These are phyloP conservation scores for Clohesyomyces aquaticus DNA, from an alignment of 495 filamentous ascomycete genomes.

Conservation along the genomic window DNA sequence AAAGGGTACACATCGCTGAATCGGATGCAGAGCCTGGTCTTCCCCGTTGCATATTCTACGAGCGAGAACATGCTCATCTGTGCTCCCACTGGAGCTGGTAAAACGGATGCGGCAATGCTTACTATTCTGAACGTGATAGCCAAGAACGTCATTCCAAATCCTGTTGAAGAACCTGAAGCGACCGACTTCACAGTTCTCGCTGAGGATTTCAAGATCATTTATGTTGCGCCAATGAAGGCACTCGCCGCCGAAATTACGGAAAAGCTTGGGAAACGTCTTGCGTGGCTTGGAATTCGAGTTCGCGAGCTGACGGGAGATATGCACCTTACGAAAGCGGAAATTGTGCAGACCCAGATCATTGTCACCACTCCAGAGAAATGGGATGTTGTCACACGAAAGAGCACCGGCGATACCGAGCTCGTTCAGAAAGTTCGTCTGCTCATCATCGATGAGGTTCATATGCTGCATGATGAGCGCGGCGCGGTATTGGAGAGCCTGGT, in stretches of 20 bases:
- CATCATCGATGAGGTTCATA: slow-evolving; percentile 99
- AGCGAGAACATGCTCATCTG: slow-evolving; percentile 99
- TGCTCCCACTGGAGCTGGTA: slow-evolving; percentile 96
- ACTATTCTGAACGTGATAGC: slow-evolving; percentile 86
- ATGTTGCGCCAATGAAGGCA: slow-evolving; percentile 98
- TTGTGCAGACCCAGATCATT: slow-evolving; percentile 93
- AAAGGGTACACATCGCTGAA: slow-evolving; percentile 92
- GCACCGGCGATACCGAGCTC: slow-evolving; percentile 94
- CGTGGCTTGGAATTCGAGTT: slow-evolving; percentile 86
- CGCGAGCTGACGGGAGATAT: slow-evolving; percentile 97
- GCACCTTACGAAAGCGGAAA: slow-evolving; percentile 97
- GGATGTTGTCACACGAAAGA: slow-evolving; percentile 97
- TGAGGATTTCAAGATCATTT: slow-evolving; percentile 97
- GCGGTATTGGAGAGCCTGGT: slow-evolving; percentile 95
- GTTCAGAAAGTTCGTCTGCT: slow-evolving; percentile 95
- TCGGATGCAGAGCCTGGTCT: slow-evolving; percentile 96
- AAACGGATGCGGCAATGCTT: slow-evolving; percentile 98
- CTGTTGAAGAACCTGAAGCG: slow-evolving; percentile 70
- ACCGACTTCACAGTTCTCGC: slow-evolving; percentile 75
- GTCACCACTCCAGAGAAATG: slow-evolving; percentile 99
- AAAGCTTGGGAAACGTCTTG: slow-evolving; percentile 90
- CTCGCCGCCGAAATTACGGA: slow-evolving; percentile 94
- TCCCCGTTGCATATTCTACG: slow-evolving; percentile 92
- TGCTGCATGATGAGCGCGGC: slow-evolving; percentile 97
- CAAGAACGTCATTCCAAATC: slow-evolving; percentile 80